Evolutionary conservation across 2,329 filamentous ascomycete species (phyloP).

Genomic region (Colletotrichum karsti): DNA sequence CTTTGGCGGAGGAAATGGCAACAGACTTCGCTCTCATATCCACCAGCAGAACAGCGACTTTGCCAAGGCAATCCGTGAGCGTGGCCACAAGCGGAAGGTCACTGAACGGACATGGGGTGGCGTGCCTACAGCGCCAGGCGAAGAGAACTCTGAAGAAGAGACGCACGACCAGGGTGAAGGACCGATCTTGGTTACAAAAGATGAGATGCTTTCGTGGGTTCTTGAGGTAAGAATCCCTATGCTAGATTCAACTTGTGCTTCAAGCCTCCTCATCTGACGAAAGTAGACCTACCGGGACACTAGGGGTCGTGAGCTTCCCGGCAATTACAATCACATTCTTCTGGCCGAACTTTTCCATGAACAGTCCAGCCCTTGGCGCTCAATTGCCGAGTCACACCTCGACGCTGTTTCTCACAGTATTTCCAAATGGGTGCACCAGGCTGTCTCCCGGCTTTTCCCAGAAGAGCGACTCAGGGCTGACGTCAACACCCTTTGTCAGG

Average conservation of each 20-base stretch:
- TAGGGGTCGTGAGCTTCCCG: conserved; percentile 60
- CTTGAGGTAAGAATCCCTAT: neutral
- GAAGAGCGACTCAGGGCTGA: conserved; percentile 12
- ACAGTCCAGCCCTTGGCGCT: conserved; percentile 63
- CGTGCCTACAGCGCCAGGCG: too few species aligned
- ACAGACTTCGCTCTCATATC: conserved; percentile 61
- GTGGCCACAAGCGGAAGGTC: conserved; percentile 51
- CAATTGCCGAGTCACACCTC: neutral
- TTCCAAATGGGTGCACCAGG: neutral
- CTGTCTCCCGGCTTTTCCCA: neutral
- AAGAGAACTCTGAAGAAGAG: too few species aligned
- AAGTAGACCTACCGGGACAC: neutral
- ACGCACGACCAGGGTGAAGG: neutral
- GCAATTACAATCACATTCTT: conserved; percentile 67
- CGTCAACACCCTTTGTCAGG: neutral
- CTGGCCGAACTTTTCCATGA: conserved; percentile 67
- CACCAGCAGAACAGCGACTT: conserved; percentile 60
- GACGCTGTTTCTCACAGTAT: neutral
- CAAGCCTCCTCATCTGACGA: conserved; percentile 29
- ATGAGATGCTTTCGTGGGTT: neutral
- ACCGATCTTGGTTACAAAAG: conserved; percentile 27
- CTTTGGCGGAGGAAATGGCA: conserved; percentile 53
- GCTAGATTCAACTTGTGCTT: neutral
- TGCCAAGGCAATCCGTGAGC: conserved; percentile 46
- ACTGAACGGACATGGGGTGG: too few species aligned